Percentiles rank a stretch among this genome's conserved stretches.
These are phyloP conservation scores for Pyrenophora seminiperda DNA, from an alignment of 2,329 filamentous ascomycete genomes.

Conservation along the genomic window DNA sequence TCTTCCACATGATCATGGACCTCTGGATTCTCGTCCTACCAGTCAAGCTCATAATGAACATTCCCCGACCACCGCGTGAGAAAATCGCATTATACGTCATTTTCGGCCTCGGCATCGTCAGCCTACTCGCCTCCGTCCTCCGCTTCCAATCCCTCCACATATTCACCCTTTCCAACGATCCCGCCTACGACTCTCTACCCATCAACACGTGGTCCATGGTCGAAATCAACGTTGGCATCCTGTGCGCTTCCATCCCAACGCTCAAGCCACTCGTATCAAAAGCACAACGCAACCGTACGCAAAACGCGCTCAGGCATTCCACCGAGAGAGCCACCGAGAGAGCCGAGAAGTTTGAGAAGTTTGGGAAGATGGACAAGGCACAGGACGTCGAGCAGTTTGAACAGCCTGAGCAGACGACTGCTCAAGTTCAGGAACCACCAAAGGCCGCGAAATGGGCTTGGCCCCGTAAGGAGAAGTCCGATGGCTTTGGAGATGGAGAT, in stretches of 20 bases:
- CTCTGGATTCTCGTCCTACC: not conserved
- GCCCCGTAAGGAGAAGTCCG: not conserved
- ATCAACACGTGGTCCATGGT: conserved; percentile 92
- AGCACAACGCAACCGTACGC: conserved; percentile 19
- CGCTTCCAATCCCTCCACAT: conserved; percentile 49
- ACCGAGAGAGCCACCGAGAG: too few relatives aligned
- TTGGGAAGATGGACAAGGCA: too few relatives aligned
- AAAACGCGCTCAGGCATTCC: not conserved
- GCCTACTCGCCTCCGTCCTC: conserved; percentile 40
- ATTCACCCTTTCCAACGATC: conserved; percentile 52
- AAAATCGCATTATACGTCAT: conserved; percentile 74
- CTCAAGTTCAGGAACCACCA: too few relatives aligned
- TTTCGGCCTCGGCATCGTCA: conserved; percentile 83
- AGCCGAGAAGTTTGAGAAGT: too few relatives aligned
- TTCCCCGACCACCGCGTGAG: conserved; percentile 8
- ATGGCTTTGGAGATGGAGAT: not conserved
- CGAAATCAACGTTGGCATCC: conserved; percentile 87
- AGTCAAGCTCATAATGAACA: conserved; percentile 3
- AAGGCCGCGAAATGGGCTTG: not conserved
- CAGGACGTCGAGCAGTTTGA: too few relatives aligned
- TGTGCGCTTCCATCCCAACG: conserved; percentile 85
- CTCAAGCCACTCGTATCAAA: conserved; percentile 70
- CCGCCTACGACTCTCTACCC: conserved; percentile 74
- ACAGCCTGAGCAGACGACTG: not conserved
- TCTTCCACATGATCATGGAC: conserved; percentile 1